phyloP scores from a whole-genome alignment of 148 eudicot genomes.

The Agrostemma githago region DNA sequence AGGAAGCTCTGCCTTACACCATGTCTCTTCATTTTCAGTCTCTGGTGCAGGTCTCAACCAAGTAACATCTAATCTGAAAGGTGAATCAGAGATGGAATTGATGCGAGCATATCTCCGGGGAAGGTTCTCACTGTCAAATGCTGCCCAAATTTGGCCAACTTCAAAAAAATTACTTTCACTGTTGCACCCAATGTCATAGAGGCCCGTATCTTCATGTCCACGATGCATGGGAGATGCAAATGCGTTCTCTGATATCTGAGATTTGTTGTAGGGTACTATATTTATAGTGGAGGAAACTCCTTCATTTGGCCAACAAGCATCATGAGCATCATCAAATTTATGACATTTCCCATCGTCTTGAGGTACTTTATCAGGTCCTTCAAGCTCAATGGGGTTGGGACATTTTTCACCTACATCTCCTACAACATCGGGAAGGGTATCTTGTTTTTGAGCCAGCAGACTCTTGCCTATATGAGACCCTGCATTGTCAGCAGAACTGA shows the following conservation, averaged over 20 bases:
- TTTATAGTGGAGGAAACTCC: slow-evolving; percentile 11
- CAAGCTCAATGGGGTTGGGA: slow-evolving; percentile 8
- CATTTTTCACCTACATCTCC: slow-evolving; percentile 5
- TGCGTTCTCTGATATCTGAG: not conserved
- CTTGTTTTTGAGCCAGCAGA: slow-evolving; percentile 20
- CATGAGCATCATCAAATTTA: not conserved
- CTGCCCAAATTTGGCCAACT: slow-evolving; percentile 57
- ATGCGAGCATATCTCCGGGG: slow-evolving; percentile 46
- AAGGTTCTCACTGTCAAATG: slow-evolving; percentile 31
- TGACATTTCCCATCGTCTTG: slow-evolving; percentile 13
- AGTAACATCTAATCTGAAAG: slow-evolving; percentile 30
- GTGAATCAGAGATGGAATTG: slow-evolving; percentile 21
- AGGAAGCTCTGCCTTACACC: slow-evolving; percentile 55
- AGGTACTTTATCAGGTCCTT: slow-evolving; percentile 14
- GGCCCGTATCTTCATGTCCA: slow-evolving; percentile 23
- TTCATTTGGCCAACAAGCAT: not conserved
- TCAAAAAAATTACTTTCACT: slow-evolving; percentile 34
- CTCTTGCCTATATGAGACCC: slow-evolving; percentile 3
- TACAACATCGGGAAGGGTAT: slow-evolving; percentile 1
- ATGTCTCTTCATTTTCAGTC: slow-evolving; percentile 37
- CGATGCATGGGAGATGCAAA: not conserved
- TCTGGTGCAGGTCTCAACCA: slow-evolving; percentile 52
- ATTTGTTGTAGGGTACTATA: not conserved
- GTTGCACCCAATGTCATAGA: slow-evolving; percentile 28
- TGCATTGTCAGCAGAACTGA: slow-evolving; percentile 9